Base-by-base conservation (phyloP, 2,329 filamentous ascomycete species). In the Arthrinium phaeospermum region DNA sequence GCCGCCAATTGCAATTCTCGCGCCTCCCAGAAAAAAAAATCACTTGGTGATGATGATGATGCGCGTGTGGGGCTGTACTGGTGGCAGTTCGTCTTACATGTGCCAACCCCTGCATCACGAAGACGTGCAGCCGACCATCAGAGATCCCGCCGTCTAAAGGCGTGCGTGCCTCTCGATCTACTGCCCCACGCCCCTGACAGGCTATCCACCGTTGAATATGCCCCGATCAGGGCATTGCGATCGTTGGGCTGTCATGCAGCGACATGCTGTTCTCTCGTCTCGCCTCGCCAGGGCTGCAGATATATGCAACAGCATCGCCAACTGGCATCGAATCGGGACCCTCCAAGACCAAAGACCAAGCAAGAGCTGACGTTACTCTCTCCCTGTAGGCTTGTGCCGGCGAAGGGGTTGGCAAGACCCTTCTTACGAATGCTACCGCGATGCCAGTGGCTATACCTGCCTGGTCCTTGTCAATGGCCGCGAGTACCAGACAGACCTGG, bases 381-480 rank as follows among this genome's bases (percentile, higher is more conserved):
- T 75, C 78, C 76, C 75, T 76, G 79, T 82, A 98, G 96, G 95
- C 85, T 92, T 98, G 80, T 98, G 96, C 88, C 93, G 94, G 82
- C 94, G 96, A 78, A 94, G 96, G 83, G 94, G 94, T 84, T 98
- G 96, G 96, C 91, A 91, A 77, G 94, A 97, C 82, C 96, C 96
- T 79, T 88, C 91, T 81, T 98, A 97, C 88, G 93, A 96, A 84
- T 92, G 92, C 79, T 94, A 93, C 87, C 89, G 89, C 77, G 91
- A 91, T 79, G 85, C 88, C 75, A 90, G 87, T 78, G 95, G 95
- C 80, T 97, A 92, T 83, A 94, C 93, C 73, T 98, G 95, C 86
- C 92, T 95, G 72, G 96, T 98, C 72, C 90, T 96, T 75, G 96
- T 98, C 81, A 98, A 98, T 86, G 97, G 97, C 78, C 93, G 96